A percentile compares a stretch with the other conserved stretches of the same genome.
Evolutionary conservation across 2,329 filamentous ascomycete genomes (phyloP).

Genomic region (Cladosporium velox): DNA sequence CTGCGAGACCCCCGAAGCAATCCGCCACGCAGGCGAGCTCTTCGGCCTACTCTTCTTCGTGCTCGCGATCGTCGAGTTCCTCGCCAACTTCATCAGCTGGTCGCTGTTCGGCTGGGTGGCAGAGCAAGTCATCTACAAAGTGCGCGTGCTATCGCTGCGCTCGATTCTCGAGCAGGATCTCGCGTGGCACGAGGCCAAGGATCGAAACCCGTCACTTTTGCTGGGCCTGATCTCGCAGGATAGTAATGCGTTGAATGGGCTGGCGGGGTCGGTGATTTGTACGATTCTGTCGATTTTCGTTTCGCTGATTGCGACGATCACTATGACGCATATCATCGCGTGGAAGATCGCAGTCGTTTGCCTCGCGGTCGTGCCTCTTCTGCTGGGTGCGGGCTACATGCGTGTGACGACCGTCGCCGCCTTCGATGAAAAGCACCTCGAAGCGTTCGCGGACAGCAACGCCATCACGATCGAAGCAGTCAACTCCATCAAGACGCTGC

Average conservation of each 20-base stretch:
- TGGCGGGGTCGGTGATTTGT: slow-evolving; percentile 71
- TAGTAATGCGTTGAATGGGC: slow-evolving; percentile 64
- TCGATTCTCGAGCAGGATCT: slow-evolving; percentile 67
- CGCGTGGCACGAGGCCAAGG: slow-evolving; percentile 69
- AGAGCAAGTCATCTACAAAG: slow-evolving; percentile 65
- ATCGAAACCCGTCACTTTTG: slow-evolving; percentile 62
- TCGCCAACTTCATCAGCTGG: slow-evolving; percentile 64
- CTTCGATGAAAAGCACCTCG: slow-evolving; percentile 58
- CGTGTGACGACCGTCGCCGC: slow-evolving; percentile 62
- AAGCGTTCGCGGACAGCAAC: slow-evolving; percentile 54
- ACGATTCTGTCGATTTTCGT: slow-evolving; percentile 68
- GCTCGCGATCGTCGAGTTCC: slow-evolving; percentile 60
- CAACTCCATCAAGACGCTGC: slow-evolving; percentile 54
- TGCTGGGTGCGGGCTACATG: slow-evolving; percentile 70
- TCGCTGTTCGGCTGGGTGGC: slow-evolving; percentile 59
- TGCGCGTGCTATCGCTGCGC: slow-evolving; percentile 65
- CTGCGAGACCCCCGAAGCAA: slow-evolving; percentile 52
- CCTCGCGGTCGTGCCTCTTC: slow-evolving; percentile 66
- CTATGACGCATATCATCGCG: slow-evolving; percentile 69
- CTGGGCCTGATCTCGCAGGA: slow-evolving; percentile 71
- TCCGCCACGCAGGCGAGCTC: slow-evolving; percentile 58
- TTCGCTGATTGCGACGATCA: slow-evolving; percentile 68
- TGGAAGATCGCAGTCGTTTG: slow-evolving; percentile 78
- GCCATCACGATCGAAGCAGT: slow-evolving; percentile 56
- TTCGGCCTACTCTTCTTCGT: slow-evolving; percentile 63